Percentiles rank a stretch among this genome's conserved stretches.
Conservation (phyloP, 2,329 filamentous ascomycete species). For the Epichloe uncinata region DNA sequence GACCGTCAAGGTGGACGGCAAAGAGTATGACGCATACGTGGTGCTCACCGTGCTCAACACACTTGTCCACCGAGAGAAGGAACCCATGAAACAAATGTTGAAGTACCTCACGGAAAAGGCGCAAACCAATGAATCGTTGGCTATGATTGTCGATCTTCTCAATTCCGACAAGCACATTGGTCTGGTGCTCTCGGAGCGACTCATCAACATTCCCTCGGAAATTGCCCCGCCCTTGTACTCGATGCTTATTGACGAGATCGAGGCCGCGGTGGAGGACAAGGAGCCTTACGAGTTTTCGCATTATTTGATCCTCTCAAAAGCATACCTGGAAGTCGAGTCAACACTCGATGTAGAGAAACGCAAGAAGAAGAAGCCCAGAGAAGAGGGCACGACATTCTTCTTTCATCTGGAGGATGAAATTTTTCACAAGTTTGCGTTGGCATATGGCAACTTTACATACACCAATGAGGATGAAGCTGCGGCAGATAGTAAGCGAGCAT, state of each 20-base stretch:
- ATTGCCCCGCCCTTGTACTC: conserved; percentile 81
- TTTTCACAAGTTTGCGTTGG: conserved; percentile 61
- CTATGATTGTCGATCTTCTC: conserved; percentile 45
- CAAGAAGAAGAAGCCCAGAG: conserved; percentile 52
- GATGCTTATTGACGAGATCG: conserved; percentile 86
- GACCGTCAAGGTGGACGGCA: conserved; percentile 93
- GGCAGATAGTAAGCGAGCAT: conserved; percentile 85
- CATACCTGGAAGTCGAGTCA: conserved; percentile 80
- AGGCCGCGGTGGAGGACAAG: conserved; percentile 75
- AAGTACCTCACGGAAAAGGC: conserved; percentile 55
- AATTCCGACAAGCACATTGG: conserved; percentile 50
- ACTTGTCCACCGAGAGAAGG: conserved; percentile 62
- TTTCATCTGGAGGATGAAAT: conserved; percentile 96
- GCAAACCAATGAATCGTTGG: conserved; percentile 38
- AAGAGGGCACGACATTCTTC: conserved; percentile 56
- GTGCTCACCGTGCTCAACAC: conserved; percentile 83
- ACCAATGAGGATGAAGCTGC: conserved; percentile 68
- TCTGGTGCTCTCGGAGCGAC: conserved; percentile 76
- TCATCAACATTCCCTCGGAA: conserved; percentile 95
- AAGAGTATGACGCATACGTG: conserved; percentile 83
- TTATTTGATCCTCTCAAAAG: conserved; percentile 83
- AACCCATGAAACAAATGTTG: conserved; percentile 55
- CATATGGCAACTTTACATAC: conserved; percentile 60
- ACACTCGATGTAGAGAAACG: conserved; percentile 52
- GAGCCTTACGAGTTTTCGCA: conserved; percentile 90